Base-by-base conservation (phyloP, 768 basidiomycete species). In the Kwoniella sp. region DNA sequence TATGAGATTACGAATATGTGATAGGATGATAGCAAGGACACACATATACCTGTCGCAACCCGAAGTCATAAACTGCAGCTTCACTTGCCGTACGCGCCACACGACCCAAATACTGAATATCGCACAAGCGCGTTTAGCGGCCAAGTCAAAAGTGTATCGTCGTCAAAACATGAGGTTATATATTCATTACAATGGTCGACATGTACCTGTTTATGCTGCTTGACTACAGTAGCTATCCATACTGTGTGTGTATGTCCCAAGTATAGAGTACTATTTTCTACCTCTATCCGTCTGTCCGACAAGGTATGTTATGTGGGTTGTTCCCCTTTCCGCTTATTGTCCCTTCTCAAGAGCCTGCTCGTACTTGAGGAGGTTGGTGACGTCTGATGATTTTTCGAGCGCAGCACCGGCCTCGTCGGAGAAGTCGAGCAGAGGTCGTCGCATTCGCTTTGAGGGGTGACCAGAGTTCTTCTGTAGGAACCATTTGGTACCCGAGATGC, bases 401-500 rank as follows among this genome's bases (percentile, higher is more conserved):
- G 85, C 85, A 52, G 85, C 82, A 15, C 86, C 89, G 34, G 82
- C 86, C 51, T 78, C 84, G 53, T 83, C 72, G 7, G 85, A 84
- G 17, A 89, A 87, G 11, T 89, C 87, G 53, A 86, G 85, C 54
- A 95, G 85, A 13, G 93, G 93, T 73, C 85, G 86, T 59, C 93
- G 85, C 38, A 75, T 61, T 12, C 73, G 60, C 29, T 37, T 55
- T 25, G 51, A 61, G n/a, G 91, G 88, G 76, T 93, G 93, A 9
- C 91, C 92, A 69, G 56, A 58, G 55, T 89, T 85, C 75, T 85
- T 89, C 78, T 91, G 83, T 15, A 93, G 81, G 47, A 90, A 83
- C 75, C 83, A 88, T 81, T 95, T 95, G n/a, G 89, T 92, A 4
- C 93, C 92, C 5, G 89, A 82, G 66, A 95, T 88, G 1, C 87